phyloP scores from a whole-genome alignment of 495 filamentous ascomycete species.

The Penicillium egyptiacum region DNA sequence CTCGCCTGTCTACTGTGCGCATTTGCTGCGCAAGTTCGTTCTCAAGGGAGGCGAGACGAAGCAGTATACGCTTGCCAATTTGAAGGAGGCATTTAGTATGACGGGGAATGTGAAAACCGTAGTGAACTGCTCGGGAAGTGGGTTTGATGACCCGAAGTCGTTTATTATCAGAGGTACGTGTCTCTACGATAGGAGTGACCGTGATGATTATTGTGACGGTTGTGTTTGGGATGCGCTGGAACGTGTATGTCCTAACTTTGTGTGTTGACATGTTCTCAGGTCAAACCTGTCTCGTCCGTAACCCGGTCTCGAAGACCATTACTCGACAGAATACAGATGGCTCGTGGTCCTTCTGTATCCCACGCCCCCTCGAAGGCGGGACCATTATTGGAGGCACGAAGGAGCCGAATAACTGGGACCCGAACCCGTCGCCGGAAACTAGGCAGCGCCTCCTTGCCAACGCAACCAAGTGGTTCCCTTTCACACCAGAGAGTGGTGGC shows the following conservation, averaged over 20 bases:
- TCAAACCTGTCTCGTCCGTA: slow-evolving; percentile 48
- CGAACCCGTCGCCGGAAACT: slow-evolving; percentile 45
- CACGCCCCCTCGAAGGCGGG: slow-evolving; percentile 57
- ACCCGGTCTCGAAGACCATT: slow-evolving; percentile 52
- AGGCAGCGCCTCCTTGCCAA: slow-evolving; percentile 48
- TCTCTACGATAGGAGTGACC: background rate
- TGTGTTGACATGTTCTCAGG: slow-evolving; percentile 18
- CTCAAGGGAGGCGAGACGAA: slow-evolving; percentile 48
- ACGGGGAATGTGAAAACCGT: slow-evolving; percentile 44
- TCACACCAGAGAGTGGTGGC: slow-evolving; percentile 34
- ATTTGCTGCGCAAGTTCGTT: slow-evolving; percentile 54
- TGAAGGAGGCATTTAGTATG: slow-evolving; percentile 51
- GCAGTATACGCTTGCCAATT: slow-evolving; percentile 43
- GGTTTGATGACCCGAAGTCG: slow-evolving; percentile 51
- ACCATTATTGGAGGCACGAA: slow-evolving; percentile 66
- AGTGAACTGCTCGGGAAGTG: slow-evolving; percentile 59
- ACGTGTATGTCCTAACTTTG: background rate
- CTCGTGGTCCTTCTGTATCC: slow-evolving; percentile 60
- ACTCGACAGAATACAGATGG: slow-evolving; percentile 60
- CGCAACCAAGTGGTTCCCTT: slow-evolving; percentile 47
- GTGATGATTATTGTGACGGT: background rate
- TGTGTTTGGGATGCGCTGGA: background rate
- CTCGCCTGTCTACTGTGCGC: slow-evolving; percentile 60
- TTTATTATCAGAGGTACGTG: slow-evolving; percentile 56
- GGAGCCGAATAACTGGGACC: slow-evolving; percentile 56